Conservation (phyloP, 1,284 basidiomycete species). For the Apiotrichum gamsii region DNA sequence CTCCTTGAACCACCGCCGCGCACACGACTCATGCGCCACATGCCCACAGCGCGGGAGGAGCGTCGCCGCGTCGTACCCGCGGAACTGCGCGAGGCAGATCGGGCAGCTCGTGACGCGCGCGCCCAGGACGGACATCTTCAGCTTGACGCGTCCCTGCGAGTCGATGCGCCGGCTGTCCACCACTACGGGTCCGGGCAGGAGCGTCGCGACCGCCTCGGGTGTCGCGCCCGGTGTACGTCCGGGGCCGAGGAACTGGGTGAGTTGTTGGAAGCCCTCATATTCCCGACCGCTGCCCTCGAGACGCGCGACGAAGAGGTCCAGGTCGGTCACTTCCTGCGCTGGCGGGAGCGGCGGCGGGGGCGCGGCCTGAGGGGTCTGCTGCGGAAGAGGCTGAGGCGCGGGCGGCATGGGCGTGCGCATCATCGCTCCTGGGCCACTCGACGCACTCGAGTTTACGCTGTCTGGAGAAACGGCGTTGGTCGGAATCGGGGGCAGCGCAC, state of each 20-base stretch:
- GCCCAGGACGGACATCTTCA: slow-evolving; percentile 68
- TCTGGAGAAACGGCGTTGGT: no score
- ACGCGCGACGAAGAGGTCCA: slow-evolving; percentile 57
- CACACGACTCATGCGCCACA: slow-evolving; percentile 44
- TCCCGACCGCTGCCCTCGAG: slow-evolving; percentile 53
- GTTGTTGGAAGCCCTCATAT: slow-evolving; percentile 59
- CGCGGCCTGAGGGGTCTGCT: slow-evolving; percentile 13
- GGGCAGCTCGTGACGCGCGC: slow-evolving; percentile 68
- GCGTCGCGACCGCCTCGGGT: slow-evolving; percentile 39
- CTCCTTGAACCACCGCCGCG: slow-evolving; percentile 42
- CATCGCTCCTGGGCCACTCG: no score
- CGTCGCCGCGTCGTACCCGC: slow-evolving; percentile 55
- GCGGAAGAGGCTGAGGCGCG: neutral
- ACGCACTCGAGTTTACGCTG: neutral
- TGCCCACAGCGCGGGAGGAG: slow-evolving; percentile 65
- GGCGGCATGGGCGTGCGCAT: no score
- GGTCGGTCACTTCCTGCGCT: slow-evolving; percentile 49
- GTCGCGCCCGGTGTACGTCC: slow-evolving; percentile 44
- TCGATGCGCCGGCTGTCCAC: slow-evolving; percentile 61
- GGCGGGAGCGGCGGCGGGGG: neutral
- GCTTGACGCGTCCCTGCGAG: slow-evolving; percentile 65
- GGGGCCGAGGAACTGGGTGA: slow-evolving; percentile 61
- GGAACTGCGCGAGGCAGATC: slow-evolving; percentile 72
- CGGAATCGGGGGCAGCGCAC: no score
- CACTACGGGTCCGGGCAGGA: slow-evolving; percentile 59